Conservation (phyloP, 805 yeast species). For the Starmerella floricola region DNA sequence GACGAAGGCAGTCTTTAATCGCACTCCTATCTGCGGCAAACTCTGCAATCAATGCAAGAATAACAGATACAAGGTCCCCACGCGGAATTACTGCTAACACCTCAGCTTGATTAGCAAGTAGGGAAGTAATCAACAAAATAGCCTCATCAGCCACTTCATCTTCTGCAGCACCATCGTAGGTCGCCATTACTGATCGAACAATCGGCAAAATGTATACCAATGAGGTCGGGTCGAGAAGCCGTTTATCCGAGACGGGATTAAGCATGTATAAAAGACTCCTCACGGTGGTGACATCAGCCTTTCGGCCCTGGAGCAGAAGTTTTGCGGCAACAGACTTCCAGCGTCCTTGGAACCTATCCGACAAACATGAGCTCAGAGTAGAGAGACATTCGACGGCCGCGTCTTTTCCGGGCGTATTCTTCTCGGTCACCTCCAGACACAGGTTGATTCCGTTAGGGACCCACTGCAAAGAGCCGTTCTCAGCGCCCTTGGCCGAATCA, state of each 20-base stretch:
- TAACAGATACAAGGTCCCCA: conserved; percentile 44
- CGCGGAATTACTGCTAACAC: conserved; percentile 55
- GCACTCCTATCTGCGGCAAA: conserved; percentile 67
- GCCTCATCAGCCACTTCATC: conserved; percentile 58
- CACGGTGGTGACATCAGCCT: conserved; percentile 39
- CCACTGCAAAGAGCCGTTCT: conserved; percentile 61
- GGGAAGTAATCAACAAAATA: conserved; percentile 64
- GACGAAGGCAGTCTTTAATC: conserved; percentile 70
- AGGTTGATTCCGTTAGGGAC: conserved; percentile 49
- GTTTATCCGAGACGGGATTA: conserved; percentile 61
- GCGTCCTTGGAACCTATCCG: conserved; percentile 38
- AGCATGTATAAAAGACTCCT: conserved; percentile 63
- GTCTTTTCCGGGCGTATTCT: conserved; percentile 32
- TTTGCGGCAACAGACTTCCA: conserved; percentile 51
- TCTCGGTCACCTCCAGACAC: conserved; percentile 36
- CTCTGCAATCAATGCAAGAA: conserved; percentile 50
- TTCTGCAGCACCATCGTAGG: conserved; percentile 9
- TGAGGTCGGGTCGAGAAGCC: conserved; percentile 54
- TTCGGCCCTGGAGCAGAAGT: conserved; percentile 38
- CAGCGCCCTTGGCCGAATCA: conserved; percentile 36
- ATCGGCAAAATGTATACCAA: conserved; percentile 68
- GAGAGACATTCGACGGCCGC: conserved; percentile 38
- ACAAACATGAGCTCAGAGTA: conserved; percentile 40
- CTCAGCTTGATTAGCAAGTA: conserved; percentile 41
- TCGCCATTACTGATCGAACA: conserved; percentile 46